Evolutionary conservation across 1,284 basidiomycete genomes (phyloP), one percentile per base, ranked within the genome.

Genomic region (Apiotrichum veenhuisii): DNA sequence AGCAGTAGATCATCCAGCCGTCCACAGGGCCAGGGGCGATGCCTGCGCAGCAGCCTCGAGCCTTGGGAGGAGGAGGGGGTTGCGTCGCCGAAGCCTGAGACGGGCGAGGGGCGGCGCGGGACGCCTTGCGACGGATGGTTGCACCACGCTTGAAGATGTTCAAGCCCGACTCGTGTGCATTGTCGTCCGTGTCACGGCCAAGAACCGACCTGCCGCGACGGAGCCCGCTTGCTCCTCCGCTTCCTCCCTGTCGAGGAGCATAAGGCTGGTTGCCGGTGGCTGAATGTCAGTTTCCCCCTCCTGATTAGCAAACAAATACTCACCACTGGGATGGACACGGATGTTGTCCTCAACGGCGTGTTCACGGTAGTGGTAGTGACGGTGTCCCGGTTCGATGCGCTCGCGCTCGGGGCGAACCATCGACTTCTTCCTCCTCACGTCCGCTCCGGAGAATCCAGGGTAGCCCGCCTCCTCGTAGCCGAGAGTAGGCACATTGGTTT

Each of bases 1-100:
- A 88, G 78, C 91, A 97, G 78, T 96, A 99, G 63, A 91, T 86
- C 87, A 97, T 96, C 94, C 94, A 98, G 26, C 85, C 84, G 58
- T 91, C 87, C 62, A 93, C 87, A 18, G 95, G 94, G 11, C 93
- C 93, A 25, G 86, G 93, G 20, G 80, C 87, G 65, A 85, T 63
- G 51, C 44, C 54, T n/a, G 52, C n/a, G 44, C 62, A 63, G 62
- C 62, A 63, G 14, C 62, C 62, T 12, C 61, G 59, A 26, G 53
- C 33, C 51, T 62, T 62, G 15, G 54, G 48, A 0, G 54, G 54
- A 4, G 51, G 48, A n/a, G 54, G 42, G 12, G 54, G 58, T 2
- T 52, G 53, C 20, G 57, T 50, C 1, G 55, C 38, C 10, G 43
- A 42, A 63, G 45, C 78, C 68, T 58, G 54, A 52, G 44, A 61